Evolutionary conservation across 129 eudicot genomes (phyloP), one percentile per base, ranked within the genome.

Genomic region (Silybum marianum): DNA sequence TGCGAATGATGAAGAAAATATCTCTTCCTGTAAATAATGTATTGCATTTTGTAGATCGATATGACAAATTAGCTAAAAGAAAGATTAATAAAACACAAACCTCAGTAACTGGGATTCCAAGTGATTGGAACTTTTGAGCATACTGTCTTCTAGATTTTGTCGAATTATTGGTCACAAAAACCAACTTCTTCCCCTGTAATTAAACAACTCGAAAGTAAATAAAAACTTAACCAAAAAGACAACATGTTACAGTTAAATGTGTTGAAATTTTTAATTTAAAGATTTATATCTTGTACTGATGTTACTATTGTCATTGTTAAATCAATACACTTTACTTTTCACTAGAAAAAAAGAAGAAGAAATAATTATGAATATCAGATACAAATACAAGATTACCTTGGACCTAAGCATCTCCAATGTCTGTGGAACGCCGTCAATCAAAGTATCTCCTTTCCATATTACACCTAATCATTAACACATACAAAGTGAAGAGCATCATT

Each of bases 141-240:
- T 84, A 85, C 46, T 92, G 89, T 77, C 71, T 87, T 81, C 99
- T 89, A 18, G 97, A 95, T 82, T 91, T 92, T 13, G 84, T 72
- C 9, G 99, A 95, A 80, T 92, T 89, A 73, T 95, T 95, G 32
- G 99, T 95, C 26, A 95, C 95, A 48, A 95, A 95, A n/a, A 95
- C 87, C 76, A 95, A 86, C 89, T 90, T 92, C 89, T 95, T 95
- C 81, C 97, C 98, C 98, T 95, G 85, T 44, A 83, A 24, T 8
- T 8, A 32, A 38, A 10, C 60, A 21, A 30, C 62, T 39, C 4
- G n/a, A n/a, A 42, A 12, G 34, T 40, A 30, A n/a, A 71, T 25
- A 46, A 67, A 16, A 54, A 54, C n/a, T 54, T n/a, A 58, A 58
- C 66, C 66, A 18, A n/a, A n/a, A 44, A 44, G 54, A 44, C 54